Evolutionary conservation across 2,329 filamentous ascomycete species (phyloP).

Genomic region (Gremmenia infestans): DNA sequence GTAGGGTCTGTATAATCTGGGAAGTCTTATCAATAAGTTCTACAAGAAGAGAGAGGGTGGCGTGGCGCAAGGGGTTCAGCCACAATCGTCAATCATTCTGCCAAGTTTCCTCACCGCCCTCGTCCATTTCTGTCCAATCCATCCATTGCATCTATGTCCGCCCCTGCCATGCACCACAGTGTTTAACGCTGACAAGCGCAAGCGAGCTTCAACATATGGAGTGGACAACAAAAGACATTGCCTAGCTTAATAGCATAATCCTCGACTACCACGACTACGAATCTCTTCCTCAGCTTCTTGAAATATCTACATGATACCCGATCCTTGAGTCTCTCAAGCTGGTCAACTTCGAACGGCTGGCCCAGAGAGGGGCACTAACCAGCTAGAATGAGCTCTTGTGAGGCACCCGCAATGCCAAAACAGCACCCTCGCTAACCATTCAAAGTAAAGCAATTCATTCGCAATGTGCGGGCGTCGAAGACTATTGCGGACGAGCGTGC

Average conservation of each 20-base stretch:
- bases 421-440: conserved; percentile 13
- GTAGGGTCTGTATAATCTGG: not conserved
- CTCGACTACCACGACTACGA: not conserved
- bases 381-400: conserved; percentile 34
- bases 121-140: not conserved
- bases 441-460: conserved; percentile 98
- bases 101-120: too few species aligned
- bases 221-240: not conserved
- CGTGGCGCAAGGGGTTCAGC: too few species aligned
- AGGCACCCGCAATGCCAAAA: conserved; percentile 15
- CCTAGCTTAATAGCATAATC: not conserved
- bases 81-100: too few species aligned
- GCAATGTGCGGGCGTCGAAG: conserved; percentile 96
- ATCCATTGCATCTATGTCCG: not conserved
- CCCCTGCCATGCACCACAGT: not conserved
- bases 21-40: not conserved
- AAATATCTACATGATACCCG: not conserved
- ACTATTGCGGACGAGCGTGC: conserved; percentile 98
- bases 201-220: not conserved
- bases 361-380: conserved; percentile 29
- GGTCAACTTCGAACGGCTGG: conserved; percentile 21
- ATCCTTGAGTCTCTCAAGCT: conserved; percentile 3
- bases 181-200: not conserved
- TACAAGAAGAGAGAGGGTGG: too few species aligned
- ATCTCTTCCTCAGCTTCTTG: not conserved